These are phyloP conservation scores for Podospora anserina DNA, from an alignment of 495 filamentous ascomycete genomes.

Conservation along the genomic window DNA sequence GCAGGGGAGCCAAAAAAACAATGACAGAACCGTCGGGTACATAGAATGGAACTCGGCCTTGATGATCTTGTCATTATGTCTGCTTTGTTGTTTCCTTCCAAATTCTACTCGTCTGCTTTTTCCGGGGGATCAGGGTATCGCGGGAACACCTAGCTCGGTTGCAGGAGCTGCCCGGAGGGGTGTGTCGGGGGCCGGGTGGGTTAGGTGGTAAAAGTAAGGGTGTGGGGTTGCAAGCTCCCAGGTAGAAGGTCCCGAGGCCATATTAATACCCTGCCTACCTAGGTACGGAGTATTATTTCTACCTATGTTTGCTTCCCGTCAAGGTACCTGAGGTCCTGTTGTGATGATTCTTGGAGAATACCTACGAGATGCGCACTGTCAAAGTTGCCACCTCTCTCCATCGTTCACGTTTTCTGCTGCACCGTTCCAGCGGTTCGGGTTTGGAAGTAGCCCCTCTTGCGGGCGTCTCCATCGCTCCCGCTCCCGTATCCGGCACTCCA, in stretches of 20 bases:
- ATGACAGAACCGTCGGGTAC: background rate
- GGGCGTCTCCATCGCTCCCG: conserved; percentile 17
- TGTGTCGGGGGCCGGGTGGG: too few species aligned
- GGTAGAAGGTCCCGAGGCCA: background rate
- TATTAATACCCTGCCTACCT: background rate
- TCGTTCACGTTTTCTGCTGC: background rate
- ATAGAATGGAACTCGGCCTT: background rate
- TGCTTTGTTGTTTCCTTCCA: background rate
- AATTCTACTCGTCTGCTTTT: background rate
- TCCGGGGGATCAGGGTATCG: background rate
- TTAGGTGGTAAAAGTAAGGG: background rate
- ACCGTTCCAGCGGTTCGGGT: conserved; percentile 15
- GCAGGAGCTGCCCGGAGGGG: background rate
- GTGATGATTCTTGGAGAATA: background rate
- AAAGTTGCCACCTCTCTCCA: background rate
- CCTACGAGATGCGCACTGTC: background rate
- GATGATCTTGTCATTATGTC: background rate
- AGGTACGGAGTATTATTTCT: background rate
- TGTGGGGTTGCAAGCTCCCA: background rate
- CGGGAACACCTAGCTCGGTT: conserved; percentile 2
- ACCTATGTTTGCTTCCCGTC: background rate
- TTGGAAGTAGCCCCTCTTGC: conserved; percentile 8
- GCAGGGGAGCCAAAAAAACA: background rate
- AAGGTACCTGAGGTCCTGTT: too few species aligned
- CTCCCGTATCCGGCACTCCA: conserved; percentile 20